Evolutionary conservation across 2,329 filamentous ascomycete species (phyloP), one percentile per base, ranked within the genome.

Genomic region (Aspergillus pseudonomiae): DNA sequence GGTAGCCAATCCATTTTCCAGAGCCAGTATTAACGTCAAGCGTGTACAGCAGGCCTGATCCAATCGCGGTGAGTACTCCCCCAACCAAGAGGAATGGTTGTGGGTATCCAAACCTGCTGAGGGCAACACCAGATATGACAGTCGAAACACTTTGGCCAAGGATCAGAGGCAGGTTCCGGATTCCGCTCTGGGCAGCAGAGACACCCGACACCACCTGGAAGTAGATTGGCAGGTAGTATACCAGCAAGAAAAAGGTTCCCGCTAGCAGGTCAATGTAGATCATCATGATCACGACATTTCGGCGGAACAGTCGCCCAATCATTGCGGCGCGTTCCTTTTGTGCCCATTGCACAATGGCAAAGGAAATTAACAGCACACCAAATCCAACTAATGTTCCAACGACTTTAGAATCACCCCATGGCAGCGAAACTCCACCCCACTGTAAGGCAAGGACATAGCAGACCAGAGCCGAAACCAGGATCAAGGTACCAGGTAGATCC

Each of bases 161-260:
- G 4, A 83, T 75, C 16, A 82, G 66, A 19, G 81, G 77, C 12
- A 84, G 67, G 57, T 80, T 82, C 39, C 74, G 70, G 14, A 84
- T 72, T 6, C 82, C 82, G 2, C 75, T 78, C 28, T 69, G 59
- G 14, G 45, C 82, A 70, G 9, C 69, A 16, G 43, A 46, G 21
- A 46, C 43, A 14, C 43, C 43, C 2, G n/a, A 21, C 10, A 46
- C 21, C n/a, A 24, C 71, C 66, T 84, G 81, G 71, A 84, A 84
- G 67, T 81, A 83, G 58, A 83, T 81, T 39, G 81, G 81, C 0
- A 83, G 71, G 66, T 81, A 83, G 70, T 82, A 83, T 11, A 83
- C 66, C 2, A 78, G 57, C 16, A 80, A 43, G 61, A 79, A 67
- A 10, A 65, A 68, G 0, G 36, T 45, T 12, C 55, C 55, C 76